These are phyloP conservation scores for Phanerochaete carnosa DNA, from an alignment of 768 basidiomycete species.

Conservation along the genomic window DNA sequence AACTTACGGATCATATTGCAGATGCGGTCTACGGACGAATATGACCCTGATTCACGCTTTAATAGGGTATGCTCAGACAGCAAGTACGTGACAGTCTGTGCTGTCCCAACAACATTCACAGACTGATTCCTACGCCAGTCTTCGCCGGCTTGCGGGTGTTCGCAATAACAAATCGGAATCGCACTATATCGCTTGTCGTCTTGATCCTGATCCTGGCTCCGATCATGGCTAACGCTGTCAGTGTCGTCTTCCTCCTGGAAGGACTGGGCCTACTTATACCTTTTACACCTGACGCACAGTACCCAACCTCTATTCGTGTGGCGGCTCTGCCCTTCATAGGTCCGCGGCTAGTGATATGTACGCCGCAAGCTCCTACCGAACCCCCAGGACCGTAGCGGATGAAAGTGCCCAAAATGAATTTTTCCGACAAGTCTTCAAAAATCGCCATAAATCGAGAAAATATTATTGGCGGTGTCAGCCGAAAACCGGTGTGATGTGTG, in stretches of 20 bases:
- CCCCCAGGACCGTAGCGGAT: no score
- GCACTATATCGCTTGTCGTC: neutral
- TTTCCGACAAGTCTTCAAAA: no score
- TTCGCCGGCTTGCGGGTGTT: neutral
- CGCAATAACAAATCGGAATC: neutral
- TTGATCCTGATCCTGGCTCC: neutral
- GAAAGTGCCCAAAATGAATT: no score
- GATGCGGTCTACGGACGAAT: neutral
- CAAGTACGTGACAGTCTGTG: neutral
- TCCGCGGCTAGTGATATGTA: neutral
- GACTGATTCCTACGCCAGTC: no score
- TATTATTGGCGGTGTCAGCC: no score
- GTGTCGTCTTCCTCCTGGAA: neutral
- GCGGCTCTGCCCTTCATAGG: neutral
- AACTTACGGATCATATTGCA: neutral
- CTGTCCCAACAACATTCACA: neutral
- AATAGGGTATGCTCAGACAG: neutral
- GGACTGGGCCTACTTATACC: neutral
- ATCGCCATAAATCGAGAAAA: no score
- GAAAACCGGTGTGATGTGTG: no score
- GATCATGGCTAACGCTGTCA: neutral
- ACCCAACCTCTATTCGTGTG: neutral
- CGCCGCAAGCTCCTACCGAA: no score
- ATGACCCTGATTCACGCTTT: neutral
- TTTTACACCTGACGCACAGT: neutral